Evolutionary conservation across 768 basidiomycete genomes (phyloP).

Genomic region (Mycena maculata): DNA sequence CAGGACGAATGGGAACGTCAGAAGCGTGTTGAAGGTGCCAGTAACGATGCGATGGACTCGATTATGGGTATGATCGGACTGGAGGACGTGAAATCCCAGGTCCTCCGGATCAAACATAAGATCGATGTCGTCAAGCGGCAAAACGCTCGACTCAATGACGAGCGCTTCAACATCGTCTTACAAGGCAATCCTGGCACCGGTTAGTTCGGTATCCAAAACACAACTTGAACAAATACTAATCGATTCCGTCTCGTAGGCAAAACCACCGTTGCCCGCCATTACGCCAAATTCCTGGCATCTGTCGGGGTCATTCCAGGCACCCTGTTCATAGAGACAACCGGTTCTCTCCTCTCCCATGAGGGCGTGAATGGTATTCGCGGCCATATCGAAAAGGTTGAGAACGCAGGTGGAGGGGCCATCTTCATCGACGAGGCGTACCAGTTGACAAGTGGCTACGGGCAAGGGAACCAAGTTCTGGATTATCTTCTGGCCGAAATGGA

Average conservation of each 20-base stretch:
- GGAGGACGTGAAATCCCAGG: slow-evolving; percentile 69
- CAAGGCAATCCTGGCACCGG: slow-evolving; percentile 83
- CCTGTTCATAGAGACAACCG: slow-evolving; percentile 71
- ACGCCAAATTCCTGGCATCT: slow-evolving; percentile 69
- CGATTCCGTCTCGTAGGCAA: slow-evolving; percentile 58
- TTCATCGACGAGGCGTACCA: slow-evolving; percentile 83
- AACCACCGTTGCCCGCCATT: slow-evolving; percentile 74
- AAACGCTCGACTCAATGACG: slow-evolving; percentile 58
- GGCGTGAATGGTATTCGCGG: slow-evolving; percentile 65
- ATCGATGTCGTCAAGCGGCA: slow-evolving; percentile 68
- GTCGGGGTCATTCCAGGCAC: slow-evolving; percentile 64
- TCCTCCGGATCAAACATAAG: slow-evolving; percentile 68
- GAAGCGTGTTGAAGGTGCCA: slow-evolving; percentile 62
- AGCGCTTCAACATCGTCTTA: slow-evolving; percentile 70
- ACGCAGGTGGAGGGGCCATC: slow-evolving; percentile 69
- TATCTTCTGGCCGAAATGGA: slow-evolving; percentile 82
- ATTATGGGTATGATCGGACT: slow-evolving; percentile 79
- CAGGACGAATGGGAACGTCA: slow-evolving; percentile 63
- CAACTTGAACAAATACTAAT: slow-evolving; percentile 45
- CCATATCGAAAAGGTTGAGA: slow-evolving; percentile 56
- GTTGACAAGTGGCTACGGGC: slow-evolving; percentile 54
- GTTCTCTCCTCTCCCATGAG: slow-evolving; percentile 66
- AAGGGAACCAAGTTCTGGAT: slow-evolving; percentile 69
- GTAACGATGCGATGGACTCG: slow-evolving; percentile 64
- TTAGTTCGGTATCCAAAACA: slow-evolving; percentile 41